phyloP scores from a whole-genome alignment of 2,329 filamentous ascomycete species.

The Calonectria honghensis region DNA sequence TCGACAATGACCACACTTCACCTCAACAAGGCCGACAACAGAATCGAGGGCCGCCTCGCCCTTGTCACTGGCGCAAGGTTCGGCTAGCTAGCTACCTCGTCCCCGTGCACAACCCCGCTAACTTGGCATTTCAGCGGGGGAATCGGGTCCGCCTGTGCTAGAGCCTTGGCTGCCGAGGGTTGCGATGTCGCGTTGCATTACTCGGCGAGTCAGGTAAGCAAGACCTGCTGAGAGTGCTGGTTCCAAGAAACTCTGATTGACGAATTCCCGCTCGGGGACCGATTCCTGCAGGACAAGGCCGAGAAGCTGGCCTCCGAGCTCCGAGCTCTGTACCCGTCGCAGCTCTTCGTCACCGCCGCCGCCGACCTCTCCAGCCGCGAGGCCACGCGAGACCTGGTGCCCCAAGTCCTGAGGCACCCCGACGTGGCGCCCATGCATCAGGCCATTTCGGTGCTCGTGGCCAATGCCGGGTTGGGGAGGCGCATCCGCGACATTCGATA shows the following conservation, averaged over 20 bases:
- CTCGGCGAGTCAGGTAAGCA: conserved; percentile 57
- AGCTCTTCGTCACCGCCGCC: conserved; percentile 54
- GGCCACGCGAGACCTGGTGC: conserved; percentile 29
- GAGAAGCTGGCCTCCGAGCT: conserved; percentile 56
- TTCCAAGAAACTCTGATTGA: conserved; percentile 6
- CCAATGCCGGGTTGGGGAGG: conserved; percentile 52
- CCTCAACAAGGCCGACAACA: conserved; percentile 52
- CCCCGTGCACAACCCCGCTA: conserved; percentile 19
- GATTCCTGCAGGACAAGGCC: conserved; percentile 54
- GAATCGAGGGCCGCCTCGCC: conserved; percentile 55
- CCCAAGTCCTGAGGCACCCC: conserved; percentile 25
- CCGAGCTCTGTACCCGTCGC: conserved; percentile 47
- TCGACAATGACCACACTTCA: conserved; percentile 47
- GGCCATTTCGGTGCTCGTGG: conserved; percentile 29
- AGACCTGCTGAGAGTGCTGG: neutral
- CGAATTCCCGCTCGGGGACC: neutral
- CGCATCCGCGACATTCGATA: conserved; percentile 59
- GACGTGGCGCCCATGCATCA: conserved; percentile 40
- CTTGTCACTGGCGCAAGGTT: conserved; percentile 60
- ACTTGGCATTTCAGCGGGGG: conserved; percentile 55
- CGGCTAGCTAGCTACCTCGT: neutral
- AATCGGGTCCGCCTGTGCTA: conserved; percentile 59
- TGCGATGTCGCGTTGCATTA: conserved; percentile 61
- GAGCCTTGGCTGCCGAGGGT: conserved; percentile 58
- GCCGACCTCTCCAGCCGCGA: conserved; percentile 57